Base-by-base conservation (phyloP, 1,284 basidiomycete genomes). In the Rhodotorula sp. region DNA sequence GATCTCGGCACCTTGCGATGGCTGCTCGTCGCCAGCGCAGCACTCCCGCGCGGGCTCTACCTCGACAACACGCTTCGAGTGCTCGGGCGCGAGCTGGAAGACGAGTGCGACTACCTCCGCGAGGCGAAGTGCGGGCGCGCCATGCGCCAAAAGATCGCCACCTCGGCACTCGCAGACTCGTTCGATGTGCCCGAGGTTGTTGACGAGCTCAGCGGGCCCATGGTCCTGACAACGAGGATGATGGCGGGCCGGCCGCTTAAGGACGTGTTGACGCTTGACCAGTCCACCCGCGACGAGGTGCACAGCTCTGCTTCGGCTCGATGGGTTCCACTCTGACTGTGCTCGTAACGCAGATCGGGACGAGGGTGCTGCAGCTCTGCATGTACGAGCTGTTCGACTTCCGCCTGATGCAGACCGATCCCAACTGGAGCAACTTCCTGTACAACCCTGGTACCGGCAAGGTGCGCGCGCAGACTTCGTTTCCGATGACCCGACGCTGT, bases 401-500 rank as follows among this genome's bases (percentile, higher is more conserved):
- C 82, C 84, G 91, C 32, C 83, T 90, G 57, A 98, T 99, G 96
- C 96, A 99, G 81, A 99, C 95, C 0, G 95, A 99, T 80, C 95
- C 96, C 2, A 99, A 99, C 79, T 98, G 92, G 91, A 91, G 91
- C 30, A 99, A 98, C 80, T 99, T 99, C 82, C 82, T 99, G 36
- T 98, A 90, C 87, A 90, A 94, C 80, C 78, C 83, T 7, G 67
- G 80, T 7, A 86, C 87, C 2, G 83, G 84, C 57, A 82, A 86
- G 81, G 85, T 86, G 19, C 34, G 70, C 65, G 8, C 48, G 13
- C 22, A 27, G 9, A 32, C 22, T 24, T 47, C 55, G 1, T 27
- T 11, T 24, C 48, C 22, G 8, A 10, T n/a, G 20, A 11, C 20
- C 20, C 48, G 22, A 24, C 17, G 15, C 48, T 49, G 20, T 20